Base-by-base conservation (phyloP, 2,329 filamentous ascomycete genomes). In the Aspergillus luchuensis region DNA sequence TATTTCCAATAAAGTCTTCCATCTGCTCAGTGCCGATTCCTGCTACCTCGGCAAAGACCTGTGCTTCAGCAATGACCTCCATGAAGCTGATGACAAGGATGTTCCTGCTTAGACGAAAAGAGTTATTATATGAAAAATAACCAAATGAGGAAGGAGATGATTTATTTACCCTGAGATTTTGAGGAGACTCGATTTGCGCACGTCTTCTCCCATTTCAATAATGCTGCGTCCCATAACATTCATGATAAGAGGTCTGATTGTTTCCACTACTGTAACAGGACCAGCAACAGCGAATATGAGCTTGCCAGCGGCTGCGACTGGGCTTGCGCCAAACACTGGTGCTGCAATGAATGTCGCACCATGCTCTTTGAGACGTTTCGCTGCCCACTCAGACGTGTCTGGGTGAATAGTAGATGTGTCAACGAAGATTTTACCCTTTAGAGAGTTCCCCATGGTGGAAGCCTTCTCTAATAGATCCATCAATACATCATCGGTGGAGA, bases 381-480 rank as follows among this genome's bases (percentile, higher is more conserved):
- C 60, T 0, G 74, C 69, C 5, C 63, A 60, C 1, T 67, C 63
- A 0, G 80, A 78, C 0, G 80, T 80, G 6, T 75, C 69, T 0
- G 82, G 81, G 56, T 83, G 80, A 1, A 84, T 77, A 0, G 82
- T 84, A 0, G 82, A 83, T 0, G 81, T 82, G 60, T 85, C 82
- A 17, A 81, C 72, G 8, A 84, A 63, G 11, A 79, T 72, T 63
- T 83, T 84, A n/a, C 70, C 71, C 3, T 64, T 66, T 25, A n/a
- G 63, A 57, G 33, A 53, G 11, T 19, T 7, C 1, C 5, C 8
- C 0, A 8, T 23, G 5, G 17, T 11, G 83, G 8, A 81, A 78
- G 58, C 84, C 84, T 4, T n/a, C 5, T 21, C 17, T 0, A 56
- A 2, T 0, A 54, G 50, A 4, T 15, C 19, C 21, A 33, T 17